Percentiles rank a stretch among this genome's conserved stretches.
Evolutionary conservation across 108 stramenopile species (phyloP).

Genomic region (Mayamaea pseudoterrestris): DNA sequence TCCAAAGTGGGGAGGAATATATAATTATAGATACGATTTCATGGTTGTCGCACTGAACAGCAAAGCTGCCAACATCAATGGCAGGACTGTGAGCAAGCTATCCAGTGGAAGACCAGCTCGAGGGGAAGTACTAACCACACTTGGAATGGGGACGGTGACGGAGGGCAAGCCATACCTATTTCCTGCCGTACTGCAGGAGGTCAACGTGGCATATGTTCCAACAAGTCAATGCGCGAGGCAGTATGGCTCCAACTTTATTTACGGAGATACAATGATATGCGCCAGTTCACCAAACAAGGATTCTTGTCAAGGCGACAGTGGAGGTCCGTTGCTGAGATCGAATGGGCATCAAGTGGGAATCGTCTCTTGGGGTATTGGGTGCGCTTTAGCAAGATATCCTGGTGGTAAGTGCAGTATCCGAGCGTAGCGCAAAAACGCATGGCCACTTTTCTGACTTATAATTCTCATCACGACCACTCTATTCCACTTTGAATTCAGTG

Average conservation of each 20-base stretch:
- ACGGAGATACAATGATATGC: constrained; percentile 28
- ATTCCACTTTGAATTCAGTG: no score
- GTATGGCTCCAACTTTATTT: constrained; percentile 9
- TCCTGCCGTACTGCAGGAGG: constrained; percentile 14
- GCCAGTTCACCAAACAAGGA: constrained; percentile 17
- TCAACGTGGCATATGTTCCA: constrained; percentile 21
- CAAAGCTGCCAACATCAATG: constrained; percentile 8
- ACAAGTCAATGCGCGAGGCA: not conserved
- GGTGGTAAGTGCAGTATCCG: no score
- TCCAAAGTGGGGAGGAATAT: constrained; percentile 14
- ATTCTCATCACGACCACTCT: no score
- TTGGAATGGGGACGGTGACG: constrained; percentile 7
- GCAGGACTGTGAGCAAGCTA: no score
- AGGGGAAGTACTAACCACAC: not conserved
- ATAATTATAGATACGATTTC: constrained; percentile 23
- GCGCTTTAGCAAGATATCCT: constrained; percentile 23
- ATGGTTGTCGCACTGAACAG: constrained; percentile 11
- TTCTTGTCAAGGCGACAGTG: constrained; percentile 36
- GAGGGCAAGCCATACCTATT: no score
- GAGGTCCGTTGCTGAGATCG: constrained; percentile 23
- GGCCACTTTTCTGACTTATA: no score
- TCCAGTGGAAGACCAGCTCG: constrained; percentile 4
- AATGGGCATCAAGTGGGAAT: constrained; percentile 36
- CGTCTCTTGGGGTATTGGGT: constrained; percentile 41
- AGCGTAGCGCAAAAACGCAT: no score